Conservation (phyloP, 129 eudicot genomes). For the Flaveria bidentis region DNA sequence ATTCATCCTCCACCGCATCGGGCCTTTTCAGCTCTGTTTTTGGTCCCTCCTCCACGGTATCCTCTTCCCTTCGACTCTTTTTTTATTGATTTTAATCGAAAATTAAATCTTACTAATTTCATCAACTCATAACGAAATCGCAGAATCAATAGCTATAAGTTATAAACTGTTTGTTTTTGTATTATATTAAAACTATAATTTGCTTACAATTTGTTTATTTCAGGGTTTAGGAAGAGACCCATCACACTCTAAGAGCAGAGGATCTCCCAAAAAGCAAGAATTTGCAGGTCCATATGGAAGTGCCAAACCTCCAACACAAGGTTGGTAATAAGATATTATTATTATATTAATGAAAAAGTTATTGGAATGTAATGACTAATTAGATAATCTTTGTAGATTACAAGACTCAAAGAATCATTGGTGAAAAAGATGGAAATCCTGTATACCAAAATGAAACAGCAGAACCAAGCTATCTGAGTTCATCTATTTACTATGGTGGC, state of each 20-base stretch:
- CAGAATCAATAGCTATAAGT: no score
- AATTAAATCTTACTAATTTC: not conserved
- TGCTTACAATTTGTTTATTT: not conserved
- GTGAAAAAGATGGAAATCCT: slow-evolving; percentile 45
- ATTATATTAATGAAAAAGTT: not conserved
- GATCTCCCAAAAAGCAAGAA: slow-evolving; percentile 38
- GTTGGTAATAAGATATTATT: slow-evolving; percentile 26
- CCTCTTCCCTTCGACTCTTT: not conserved
- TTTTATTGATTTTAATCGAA: not conserved
- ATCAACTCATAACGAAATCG: not conserved
- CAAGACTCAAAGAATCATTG: slow-evolving; percentile 35
- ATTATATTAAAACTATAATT: not conserved
- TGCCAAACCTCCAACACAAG: slow-evolving; percentile 48
- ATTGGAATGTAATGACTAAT: not conserved
- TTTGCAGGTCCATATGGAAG: slow-evolving; percentile 44
- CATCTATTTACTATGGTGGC: slow-evolving; percentile 87
- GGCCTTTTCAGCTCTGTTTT: slow-evolving; percentile 70
- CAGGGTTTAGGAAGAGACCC: slow-evolving; percentile 57
- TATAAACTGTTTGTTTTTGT: no score
- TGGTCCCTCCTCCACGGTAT: slow-evolving; percentile 73
- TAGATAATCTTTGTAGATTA: slow-evolving; percentile 38
- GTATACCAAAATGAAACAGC: slow-evolving; percentile 43
- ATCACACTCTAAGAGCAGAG: slow-evolving; percentile 33
- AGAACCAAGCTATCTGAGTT: slow-evolving; percentile 68
- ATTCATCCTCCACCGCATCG: slow-evolving; percentile 47